phyloP scores from a whole-genome alignment of 2,329 filamentous ascomycete genomes.

The Monosporascus sp. region DNA sequence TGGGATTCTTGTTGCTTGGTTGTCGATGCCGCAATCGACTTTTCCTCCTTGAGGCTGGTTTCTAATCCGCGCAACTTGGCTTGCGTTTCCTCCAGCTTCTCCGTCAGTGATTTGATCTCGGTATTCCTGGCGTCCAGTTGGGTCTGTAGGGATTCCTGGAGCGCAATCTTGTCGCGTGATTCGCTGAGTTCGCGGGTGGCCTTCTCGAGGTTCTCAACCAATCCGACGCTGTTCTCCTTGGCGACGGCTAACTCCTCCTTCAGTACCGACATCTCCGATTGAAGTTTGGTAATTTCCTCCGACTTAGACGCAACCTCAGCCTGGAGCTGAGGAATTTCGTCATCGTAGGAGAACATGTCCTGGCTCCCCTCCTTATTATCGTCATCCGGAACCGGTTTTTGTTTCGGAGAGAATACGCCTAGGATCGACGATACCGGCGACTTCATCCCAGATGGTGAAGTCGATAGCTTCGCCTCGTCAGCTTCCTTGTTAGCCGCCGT shows the following conservation, averaged over 20 bases:
- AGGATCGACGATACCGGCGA: constrained; percentile 44
- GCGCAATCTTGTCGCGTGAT: constrained; percentile 34
- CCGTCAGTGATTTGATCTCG: constrained; percentile 46
- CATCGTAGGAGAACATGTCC: constrained; percentile 90
- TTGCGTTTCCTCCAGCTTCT: constrained; percentile 40
- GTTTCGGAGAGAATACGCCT: constrained; percentile 44
- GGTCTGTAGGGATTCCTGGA: constrained; percentile 42
- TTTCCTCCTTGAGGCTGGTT: constrained; percentile 27
- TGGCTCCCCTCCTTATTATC: constrained; percentile 42
- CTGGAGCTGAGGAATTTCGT: constrained; percentile 78
- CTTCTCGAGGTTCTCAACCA: constrained; percentile 62
- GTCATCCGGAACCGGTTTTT: constrained; percentile 32
- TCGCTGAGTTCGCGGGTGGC: constrained; percentile 58
- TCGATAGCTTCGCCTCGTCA: constrained; percentile 16
- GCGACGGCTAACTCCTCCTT: constrained; percentile 66
- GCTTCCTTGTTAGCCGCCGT: constrained; percentile 26
- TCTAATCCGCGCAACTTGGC: constrained; percentile 41
- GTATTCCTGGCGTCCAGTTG: constrained; percentile 43
- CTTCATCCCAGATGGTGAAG: constrained; percentile 30
- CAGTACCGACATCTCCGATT: constrained; percentile 61
- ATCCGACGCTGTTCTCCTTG: constrained; percentile 63
- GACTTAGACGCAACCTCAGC: constrained; percentile 65
- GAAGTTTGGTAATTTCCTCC: constrained; percentile 65
- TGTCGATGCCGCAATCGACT: constrained; percentile 12
- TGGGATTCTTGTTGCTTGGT: constrained; percentile 21